Base-by-base conservation (phyloP, 1,139 yeast genomes). In the Pichia sp. region DNA sequence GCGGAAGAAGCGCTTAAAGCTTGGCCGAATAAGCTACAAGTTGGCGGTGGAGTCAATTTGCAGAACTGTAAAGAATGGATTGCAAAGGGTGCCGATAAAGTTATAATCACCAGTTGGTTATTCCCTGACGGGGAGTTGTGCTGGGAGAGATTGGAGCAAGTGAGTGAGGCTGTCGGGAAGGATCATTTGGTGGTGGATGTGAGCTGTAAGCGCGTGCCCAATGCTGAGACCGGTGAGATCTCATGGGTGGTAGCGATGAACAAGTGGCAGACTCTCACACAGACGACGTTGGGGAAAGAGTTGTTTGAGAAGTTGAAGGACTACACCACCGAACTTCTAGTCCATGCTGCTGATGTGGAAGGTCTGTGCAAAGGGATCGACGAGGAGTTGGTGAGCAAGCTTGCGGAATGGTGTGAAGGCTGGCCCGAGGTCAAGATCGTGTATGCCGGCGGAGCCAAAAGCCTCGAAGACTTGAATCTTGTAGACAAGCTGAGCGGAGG, bases 301-400 rank as follows among this genome's bases (percentile, higher is more conserved):
- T 79, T 88, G 34, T 77, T 93, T 54, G 68, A 63, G 5, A 59
- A 70, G 54, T 77, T 93, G 41, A 72, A 86, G 13, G 56, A 75
- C 51, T 88, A 85, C 69, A 89, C 98, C 65, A 80, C 82, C 59
- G 99, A 93, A 70, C 88, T 92, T 65, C 74, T 93, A 57, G 85
- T 93, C 30, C 99, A 93, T 71, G 99, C 99, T 3, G 99, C 99
- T 0, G 99, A 93, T 69, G 98, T 93, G 2, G 99, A 93, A 70
- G 99, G 99, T 0, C 75, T 93, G 30, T 93, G 99, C 68, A 79
- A 82, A 46, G 99, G 99, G 0, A 88, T 93, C 46, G 99, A 93
- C 65, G 84, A 84, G 64, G 78, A 83, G 16, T 75, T 93, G 53
- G 98, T 93, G 5, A 57, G 59, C 30, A 79, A 78, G 54, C 74